phyloP scores from a whole-genome alignment of 495 filamentous ascomycete species.

The Patellaria atrata region DNA sequence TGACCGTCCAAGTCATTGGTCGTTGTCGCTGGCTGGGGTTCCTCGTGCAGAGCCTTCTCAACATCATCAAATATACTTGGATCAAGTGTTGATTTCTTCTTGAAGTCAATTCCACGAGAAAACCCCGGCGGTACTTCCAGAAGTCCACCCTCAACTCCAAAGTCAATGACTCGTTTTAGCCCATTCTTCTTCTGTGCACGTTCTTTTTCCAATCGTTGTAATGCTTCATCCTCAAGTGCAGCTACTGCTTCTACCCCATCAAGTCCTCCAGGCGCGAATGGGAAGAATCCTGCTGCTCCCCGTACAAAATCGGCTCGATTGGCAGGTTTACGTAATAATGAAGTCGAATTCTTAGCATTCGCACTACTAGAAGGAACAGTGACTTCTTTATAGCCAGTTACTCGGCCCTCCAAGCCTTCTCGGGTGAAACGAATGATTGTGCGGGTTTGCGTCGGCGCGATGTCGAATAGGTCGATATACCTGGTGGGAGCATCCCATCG shows the following conservation, averaged over 20 bases:
- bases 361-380: conserved; percentile 81
- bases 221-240: conserved; percentile 52
- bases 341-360: conserved; percentile 94
- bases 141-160: conserved; percentile 61
- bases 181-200: conserved; percentile 29
- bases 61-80: conserved; percentile 52
- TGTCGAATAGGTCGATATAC: conserved; percentile 62
- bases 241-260: conserved; percentile 76
- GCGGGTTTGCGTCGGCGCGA: conserved; percentile 82
- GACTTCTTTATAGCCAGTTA: conserved; percentile 89
- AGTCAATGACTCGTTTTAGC: conserved; percentile 68
- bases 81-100: conserved; percentile 43
- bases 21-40: conserved; percentile 34
- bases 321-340: conserved; percentile 73
- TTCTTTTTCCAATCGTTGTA: conserved; percentile 21
- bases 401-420: conserved; percentile 82
- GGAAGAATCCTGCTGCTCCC: conserved; percentile 91
- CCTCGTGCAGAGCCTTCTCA: conserved; percentile 56
- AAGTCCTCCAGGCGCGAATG: conserved; percentile 84
- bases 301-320: conserved; percentile 82
- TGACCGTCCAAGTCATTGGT: conserved; percentile 34
- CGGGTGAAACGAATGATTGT: conserved; percentile 84
- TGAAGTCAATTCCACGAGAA: conserved; percentile 59
- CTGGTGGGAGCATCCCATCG: conserved; percentile 73
- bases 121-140: conserved; percentile 77